These are phyloP conservation scores for Clarireedia paspali DNA, from an alignment of 2,329 filamentous ascomycete genomes.

Conservation along the genomic window DNA sequence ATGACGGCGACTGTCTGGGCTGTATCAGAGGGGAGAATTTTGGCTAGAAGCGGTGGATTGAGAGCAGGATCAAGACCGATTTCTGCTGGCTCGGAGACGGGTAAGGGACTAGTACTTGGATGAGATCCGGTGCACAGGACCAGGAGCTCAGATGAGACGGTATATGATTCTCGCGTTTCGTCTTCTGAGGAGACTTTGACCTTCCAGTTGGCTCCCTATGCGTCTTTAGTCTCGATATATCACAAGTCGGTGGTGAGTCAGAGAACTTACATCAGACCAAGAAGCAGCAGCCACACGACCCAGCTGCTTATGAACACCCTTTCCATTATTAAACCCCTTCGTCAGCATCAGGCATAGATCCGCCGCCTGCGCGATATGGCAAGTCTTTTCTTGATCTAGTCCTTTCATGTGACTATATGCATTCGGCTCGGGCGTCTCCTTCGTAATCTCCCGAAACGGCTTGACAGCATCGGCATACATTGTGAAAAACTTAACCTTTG, in stretches of 20 bases:
- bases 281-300: constrained; percentile 34
- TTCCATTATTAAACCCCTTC: constrained; percentile 35
- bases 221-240: constrained; percentile 4
- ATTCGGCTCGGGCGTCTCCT: constrained; percentile 40
- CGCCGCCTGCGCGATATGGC: constrained; percentile 48
- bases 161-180: constrained; percentile 7
- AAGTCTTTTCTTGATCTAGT: constrained; percentile 49
- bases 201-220: constrained; percentile 29
- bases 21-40: constrained; percentile 31
- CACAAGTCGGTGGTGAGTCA: background rate
- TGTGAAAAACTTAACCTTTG: constrained; percentile 52
- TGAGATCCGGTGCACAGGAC: constrained; percentile 53
- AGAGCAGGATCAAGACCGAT: constrained; percentile 49
- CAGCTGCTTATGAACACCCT: constrained; percentile 33
- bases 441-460: constrained; percentile 44
- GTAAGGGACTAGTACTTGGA: constrained; percentile 35
- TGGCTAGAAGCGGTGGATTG: constrained; percentile 41
- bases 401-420: constrained; percentile 44
- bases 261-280: constrained; percentile 30
- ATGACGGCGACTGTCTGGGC: constrained; percentile 46
- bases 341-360: constrained; percentile 43
- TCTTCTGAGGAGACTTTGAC: constrained; percentile 25
- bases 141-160: constrained; percentile 28
- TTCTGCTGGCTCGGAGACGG: constrained; percentile 32
- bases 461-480: constrained; percentile 46